Percentiles rank a stretch among this genome's conserved stretches.
Conservation (phyloP, 495 filamentous ascomycete genomes). For the Neurospora sp. region DNA sequence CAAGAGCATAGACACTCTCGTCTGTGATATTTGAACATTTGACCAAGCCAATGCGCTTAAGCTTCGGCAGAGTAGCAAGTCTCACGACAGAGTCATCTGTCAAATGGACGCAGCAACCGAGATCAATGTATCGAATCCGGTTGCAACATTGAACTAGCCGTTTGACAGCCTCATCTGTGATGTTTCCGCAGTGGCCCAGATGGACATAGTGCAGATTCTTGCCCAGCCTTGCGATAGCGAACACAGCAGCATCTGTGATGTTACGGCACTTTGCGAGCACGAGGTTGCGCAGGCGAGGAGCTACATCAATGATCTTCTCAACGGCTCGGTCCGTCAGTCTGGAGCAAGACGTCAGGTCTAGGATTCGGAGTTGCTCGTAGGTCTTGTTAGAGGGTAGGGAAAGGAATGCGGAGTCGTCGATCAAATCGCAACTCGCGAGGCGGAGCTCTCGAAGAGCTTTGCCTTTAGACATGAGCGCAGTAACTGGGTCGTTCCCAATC, state of each 20-base stretch:
- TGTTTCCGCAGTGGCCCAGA: conserved; percentile 82
- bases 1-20: conserved; percentile 72
- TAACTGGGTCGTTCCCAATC: conserved; percentile 72
- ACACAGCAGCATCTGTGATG: conserved; percentile 84
- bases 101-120: conserved; percentile 86
- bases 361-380: conserved; percentile 81
- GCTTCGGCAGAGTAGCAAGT: conserved; percentile 78
- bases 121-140: conserved; percentile 91
- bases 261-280: conserved; percentile 89
- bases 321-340: conserved; percentile 77
- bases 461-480: conserved; percentile 62
- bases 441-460: conserved; percentile 80
- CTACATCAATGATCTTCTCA: conserved; percentile 72
- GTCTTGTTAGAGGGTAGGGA: conserved; percentile 57
- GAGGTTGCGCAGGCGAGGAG: conserved; percentile 83
- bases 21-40: conserved; percentile 90
- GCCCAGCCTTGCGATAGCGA: conserved; percentile 75
- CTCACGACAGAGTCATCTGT: conserved; percentile 82
- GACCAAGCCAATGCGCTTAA: conserved; percentile 88
- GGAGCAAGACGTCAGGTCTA: conserved; percentile 84
- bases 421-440: conserved; percentile 69
- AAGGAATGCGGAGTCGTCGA: conserved; percentile 80
- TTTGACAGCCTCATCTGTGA: conserved; percentile 80
- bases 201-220: conserved; percentile 97
- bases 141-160: conserved; percentile 78